These are phyloP conservation scores for Rhinocladiella similis DNA, from an alignment of 2,329 filamentous ascomycete species.

Conservation along the genomic window DNA sequence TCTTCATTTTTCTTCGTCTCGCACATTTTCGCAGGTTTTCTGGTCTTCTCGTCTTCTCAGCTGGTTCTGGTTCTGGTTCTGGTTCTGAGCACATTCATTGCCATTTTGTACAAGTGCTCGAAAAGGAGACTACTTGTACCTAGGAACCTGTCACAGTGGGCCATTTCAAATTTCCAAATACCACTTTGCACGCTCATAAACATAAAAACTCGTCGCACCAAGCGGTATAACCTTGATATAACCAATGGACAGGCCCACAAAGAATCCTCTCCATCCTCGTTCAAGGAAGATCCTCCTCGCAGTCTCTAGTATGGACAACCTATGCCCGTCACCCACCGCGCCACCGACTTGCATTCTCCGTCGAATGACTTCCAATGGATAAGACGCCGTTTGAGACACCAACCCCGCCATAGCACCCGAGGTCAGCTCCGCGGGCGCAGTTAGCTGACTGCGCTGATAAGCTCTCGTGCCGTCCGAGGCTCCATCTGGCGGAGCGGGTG, in stretches of 20 bases:
- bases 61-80: too few species aligned
- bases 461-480: constrained; percentile 36
- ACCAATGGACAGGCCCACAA: constrained; percentile 88
- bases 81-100: too few species aligned
- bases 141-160: too few species aligned
- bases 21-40: too few species aligned
- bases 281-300: constrained; percentile 72
- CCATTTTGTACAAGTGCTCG: too few species aligned
- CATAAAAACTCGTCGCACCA: constrained; percentile 71
- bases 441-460: constrained; percentile 66
- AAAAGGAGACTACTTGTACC: too few species aligned
- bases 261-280: constrained; percentile 78
- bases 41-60: too few species aligned
- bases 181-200: constrained; percentile 66
- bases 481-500: constrained; percentile 34
- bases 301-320: constrained; percentile 77
- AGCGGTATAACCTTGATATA: constrained; percentile 94
- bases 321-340: constrained; percentile 84
- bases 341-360: constrained; percentile 95
- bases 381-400: constrained; percentile 87
- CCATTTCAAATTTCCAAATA: constrained; percentile 62
- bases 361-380: constrained; percentile 89
- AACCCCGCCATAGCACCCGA: constrained; percentile 84
- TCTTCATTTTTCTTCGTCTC: too few species aligned
- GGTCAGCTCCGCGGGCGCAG: constrained; percentile 81